These are phyloP conservation scores for Didymella pinodella DNA, from an alignment of 2,329 filamentous ascomycete species.

Conservation along the genomic window DNA sequence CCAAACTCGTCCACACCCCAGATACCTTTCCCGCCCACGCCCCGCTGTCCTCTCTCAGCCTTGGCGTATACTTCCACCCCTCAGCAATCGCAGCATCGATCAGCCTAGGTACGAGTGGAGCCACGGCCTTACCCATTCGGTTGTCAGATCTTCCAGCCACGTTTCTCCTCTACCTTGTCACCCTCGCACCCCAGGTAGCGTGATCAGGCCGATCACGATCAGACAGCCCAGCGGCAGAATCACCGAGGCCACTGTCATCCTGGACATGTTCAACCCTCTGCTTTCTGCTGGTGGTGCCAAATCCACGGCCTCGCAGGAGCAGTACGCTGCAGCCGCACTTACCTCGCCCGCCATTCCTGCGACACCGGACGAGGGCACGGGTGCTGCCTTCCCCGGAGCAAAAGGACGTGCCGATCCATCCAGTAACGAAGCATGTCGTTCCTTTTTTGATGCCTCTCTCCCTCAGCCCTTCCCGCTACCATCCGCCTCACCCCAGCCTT, in stretches of 20 bases:
- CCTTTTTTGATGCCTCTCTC: slow-evolving; percentile 41
- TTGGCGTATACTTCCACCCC: slow-evolving; percentile 19
- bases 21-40: slow-evolving; percentile 16
- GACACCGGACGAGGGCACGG: slow-evolving; percentile 33
- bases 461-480: slow-evolving; percentile 43
- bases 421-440: slow-evolving; percentile 28
- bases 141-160: slow-evolving; percentile 38
- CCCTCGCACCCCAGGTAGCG: slow-evolving; percentile 25
- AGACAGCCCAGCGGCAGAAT: slow-evolving; percentile 20
- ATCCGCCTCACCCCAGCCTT: slow-evolving; percentile 29
- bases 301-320: slow-evolving; percentile 17
- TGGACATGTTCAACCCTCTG: slow-evolving; percentile 28
- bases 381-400: slow-evolving; percentile 25
- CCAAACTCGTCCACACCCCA: background rate
- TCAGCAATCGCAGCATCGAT: slow-evolving; percentile 18
- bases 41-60: slow-evolving; percentile 20
- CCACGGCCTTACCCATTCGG: slow-evolving; percentile 33
- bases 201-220: slow-evolving; percentile 23
- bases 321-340: slow-evolving; percentile 24
- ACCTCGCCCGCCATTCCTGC: slow-evolving; percentile 30
- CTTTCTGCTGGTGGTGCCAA: slow-evolving; percentile 16
- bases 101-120: slow-evolving; percentile 27
- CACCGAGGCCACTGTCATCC: slow-evolving; percentile 14
- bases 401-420: slow-evolving; percentile 18
- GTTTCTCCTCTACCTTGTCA: slow-evolving; percentile 31